Evolutionary conservation across 1,284 basidiomycete genomes (phyloP), one percentile per base, ranked within the genome.

Genomic region (Caloboletus firmus): DNA sequence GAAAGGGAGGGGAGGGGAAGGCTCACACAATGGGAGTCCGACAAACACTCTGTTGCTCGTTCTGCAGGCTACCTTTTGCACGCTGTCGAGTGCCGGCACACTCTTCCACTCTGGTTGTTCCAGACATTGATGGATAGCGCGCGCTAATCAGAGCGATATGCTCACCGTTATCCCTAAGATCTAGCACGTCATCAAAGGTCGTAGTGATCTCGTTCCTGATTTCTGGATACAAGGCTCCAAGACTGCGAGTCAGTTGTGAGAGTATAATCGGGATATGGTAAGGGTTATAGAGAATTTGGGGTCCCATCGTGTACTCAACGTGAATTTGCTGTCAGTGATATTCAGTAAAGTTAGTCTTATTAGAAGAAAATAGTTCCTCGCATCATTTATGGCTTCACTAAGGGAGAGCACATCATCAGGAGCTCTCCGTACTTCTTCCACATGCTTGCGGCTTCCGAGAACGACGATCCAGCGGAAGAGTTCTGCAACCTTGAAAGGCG

Each of bases 11-110:
- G 35, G 11, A 34, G 17, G 18, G 0, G 4, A 8, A 30, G 28
- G 17, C 69, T 4, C 51, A 76, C 76, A 78, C 17, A 76, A 54
- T 9, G 75, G 75, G 7, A 71, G 59, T 2, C 76, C 76, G 32
- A 77, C 71, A 49, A 78, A 74, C 8, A 71, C 45, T 13, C 77
- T 67, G 50, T 74, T 76, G 37, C 55, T 72, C 13, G 65, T 58
- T 26, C 72, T 63, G 39, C 68, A 65, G 9, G 75, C 56, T 6
- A 77, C 58, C 17, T 65, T 43, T 43, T 54, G 57, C 5, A 66
- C 12, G 24, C 39, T 51, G 2, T 42, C 30, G 3, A 70, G 31
- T 15, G 52, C 63, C 0, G 62, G 59, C 1, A 72, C 15, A 2
- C 49, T 55, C 43, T 58, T 64, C 73, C 73, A 74, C 18, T 69